phyloP scores from a whole-genome alignment of 2,329 filamentous ascomycete species.

The Microsporum canis region DNA sequence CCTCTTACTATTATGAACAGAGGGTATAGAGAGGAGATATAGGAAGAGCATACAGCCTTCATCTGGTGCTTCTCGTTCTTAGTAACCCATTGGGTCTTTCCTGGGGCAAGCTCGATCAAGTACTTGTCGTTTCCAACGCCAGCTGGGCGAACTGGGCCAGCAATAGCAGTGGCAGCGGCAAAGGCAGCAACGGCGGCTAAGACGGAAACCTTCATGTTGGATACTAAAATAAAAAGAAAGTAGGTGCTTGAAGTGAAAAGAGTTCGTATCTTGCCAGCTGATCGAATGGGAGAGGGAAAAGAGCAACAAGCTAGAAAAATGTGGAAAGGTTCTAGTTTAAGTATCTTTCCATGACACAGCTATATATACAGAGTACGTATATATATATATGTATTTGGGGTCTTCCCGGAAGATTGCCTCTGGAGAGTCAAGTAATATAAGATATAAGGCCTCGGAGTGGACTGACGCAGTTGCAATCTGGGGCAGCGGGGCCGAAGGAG shows the following conservation, averaged over 20 bases:
- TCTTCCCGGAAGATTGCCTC: background rate
- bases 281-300: background rate
- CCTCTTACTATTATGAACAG: background rate
- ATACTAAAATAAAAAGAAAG: background rate
- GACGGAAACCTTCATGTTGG: background rate
- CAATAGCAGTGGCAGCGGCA: background rate
- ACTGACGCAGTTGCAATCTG: background rate
- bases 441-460: background rate
- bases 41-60: conserved; percentile 29
- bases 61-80: conserved; percentile 94
- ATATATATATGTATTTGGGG: background rate
- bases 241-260: background rate
- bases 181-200: background rate
- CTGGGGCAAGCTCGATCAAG: conserved; percentile 72
- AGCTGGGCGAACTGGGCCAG: background rate
- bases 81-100: conserved; percentile 73
- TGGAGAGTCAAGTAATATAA: background rate
- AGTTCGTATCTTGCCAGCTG: background rate
- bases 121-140: conserved; percentile 35
- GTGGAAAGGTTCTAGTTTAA: background rate
- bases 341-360: background rate
- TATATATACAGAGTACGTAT: background rate
- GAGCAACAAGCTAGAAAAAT: background rate
- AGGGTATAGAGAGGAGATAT: background rate
- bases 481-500: background rate